Conservation (phyloP, 2,329 filamentous ascomycete genomes). For the Nannizziopsis barbatae region DNA sequence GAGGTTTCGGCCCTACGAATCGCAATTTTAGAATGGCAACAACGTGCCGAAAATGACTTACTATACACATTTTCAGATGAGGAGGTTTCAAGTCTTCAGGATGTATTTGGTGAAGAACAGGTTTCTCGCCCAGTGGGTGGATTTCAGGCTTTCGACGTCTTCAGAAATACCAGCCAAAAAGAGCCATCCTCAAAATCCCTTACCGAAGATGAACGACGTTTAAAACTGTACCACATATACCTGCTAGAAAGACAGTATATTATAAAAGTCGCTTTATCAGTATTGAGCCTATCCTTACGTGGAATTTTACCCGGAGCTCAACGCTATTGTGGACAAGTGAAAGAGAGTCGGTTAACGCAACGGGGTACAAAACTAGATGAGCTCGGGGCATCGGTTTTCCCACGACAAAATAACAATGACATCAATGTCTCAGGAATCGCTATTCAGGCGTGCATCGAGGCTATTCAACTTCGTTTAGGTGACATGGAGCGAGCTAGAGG, state of each 20-base stretch:
- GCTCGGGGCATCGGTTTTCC: slow-evolving; percentile 25
- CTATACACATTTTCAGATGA: slow-evolving; percentile 62
- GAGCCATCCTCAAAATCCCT: slow-evolving; percentile 43
- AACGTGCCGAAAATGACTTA: slow-evolving; percentile 61
- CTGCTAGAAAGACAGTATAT: slow-evolving; percentile 60
- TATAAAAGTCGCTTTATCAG: slow-evolving; percentile 50
- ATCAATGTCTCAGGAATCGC: slow-evolving; percentile 18
- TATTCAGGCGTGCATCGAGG: slow-evolving; percentile 27
- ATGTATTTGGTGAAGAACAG: slow-evolving; percentile 39
- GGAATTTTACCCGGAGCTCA: slow-evolving; percentile 17
- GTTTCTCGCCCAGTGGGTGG: slow-evolving; percentile 10
- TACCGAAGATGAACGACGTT: slow-evolving; percentile 49
- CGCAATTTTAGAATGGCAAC: slow-evolving; percentile 73
- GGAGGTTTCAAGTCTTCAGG: slow-evolving; percentile 63
- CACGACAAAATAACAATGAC: slow-evolving; percentile 20
- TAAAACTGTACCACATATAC: slow-evolving; percentile 60
- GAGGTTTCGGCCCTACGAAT: slow-evolving; percentile 72
- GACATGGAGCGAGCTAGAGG: slow-evolving; percentile 27
- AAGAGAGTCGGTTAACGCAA: neutral
- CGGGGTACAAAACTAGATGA: slow-evolving; percentile 18
- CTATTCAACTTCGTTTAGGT: slow-evolving; percentile 26
- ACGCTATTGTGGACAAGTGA: slow-evolving; percentile 8
- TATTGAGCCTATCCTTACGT: slow-evolving; percentile 27
- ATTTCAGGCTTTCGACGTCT: slow-evolving; percentile 24
- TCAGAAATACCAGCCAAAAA: slow-evolving; percentile 21